Conservation (phyloP, 371 early-diverging fungal species). For the Rhizopus sp. region DNA sequence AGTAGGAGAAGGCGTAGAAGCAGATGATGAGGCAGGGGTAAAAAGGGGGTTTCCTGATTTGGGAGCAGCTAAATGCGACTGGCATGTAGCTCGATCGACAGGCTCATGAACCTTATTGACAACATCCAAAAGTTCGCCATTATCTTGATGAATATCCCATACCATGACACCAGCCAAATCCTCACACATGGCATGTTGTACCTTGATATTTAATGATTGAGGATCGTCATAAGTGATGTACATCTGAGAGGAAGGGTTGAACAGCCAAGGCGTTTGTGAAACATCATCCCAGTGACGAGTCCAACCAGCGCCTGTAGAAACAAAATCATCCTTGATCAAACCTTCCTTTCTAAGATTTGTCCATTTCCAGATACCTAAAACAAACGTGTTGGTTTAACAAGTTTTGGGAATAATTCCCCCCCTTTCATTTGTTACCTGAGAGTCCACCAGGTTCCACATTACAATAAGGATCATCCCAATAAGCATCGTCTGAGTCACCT, state of each 20-base stretch:
- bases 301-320: conserved; percentile 53
- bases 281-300: conserved; percentile 63
- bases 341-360: conserved; percentile 59
- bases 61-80: background rate
- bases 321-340: conserved; percentile 39
- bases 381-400: background rate
- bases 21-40: background rate
- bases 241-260: conserved; percentile 51
- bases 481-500: conserved; percentile 55
- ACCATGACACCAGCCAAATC: conserved; percentile 66
- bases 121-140: conserved; percentile 53
- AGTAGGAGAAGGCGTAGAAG: background rate
- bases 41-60: background rate
- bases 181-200: conserved; percentile 52
- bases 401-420: background rate
- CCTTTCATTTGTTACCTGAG: conserved; percentile 28
- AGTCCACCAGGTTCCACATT: conserved; percentile 33
- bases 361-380: conserved; percentile 64
- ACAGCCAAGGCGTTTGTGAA: conserved; percentile 74
- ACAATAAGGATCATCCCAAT: conserved; percentile 49
- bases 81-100: conserved; percentile 2
- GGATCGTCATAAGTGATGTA: conserved; percentile 73
- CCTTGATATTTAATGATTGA: conserved; percentile 57
- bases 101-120: conserved; percentile 37
- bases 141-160: conserved; percentile 61